phyloP scores from a whole-genome alignment of 2,329 filamentous ascomycete species.

The Epichloe sylvatica region DNA sequence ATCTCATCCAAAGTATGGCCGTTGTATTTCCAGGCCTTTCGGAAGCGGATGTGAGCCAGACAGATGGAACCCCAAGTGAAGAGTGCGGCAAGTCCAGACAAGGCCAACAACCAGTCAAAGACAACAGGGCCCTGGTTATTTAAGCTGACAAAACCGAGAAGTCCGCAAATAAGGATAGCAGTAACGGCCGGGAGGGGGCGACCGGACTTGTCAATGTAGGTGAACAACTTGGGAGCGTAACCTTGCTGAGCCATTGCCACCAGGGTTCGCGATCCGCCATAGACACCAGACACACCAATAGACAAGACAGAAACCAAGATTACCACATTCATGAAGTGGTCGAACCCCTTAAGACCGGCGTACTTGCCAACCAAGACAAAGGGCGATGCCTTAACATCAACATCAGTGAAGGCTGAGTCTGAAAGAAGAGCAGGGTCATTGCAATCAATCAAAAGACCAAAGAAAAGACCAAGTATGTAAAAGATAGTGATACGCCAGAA shows the following conservation, averaged over 20 bases:
- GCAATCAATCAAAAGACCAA: conserved; percentile 35
- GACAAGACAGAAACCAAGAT: conserved; percentile 45
- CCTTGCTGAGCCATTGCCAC: conserved; percentile 45
- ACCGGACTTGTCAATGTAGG: conserved; percentile 43
- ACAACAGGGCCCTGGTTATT: conserved; percentile 31
- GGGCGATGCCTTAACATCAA: conserved; percentile 28
- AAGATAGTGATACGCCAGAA: conserved; percentile 45
- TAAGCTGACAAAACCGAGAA: conserved; percentile 32
- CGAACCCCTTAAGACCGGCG: conserved; percentile 37
- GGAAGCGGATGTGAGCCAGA: conserved; percentile 51
- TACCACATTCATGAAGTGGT: conserved; percentile 45
- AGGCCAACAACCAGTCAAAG: conserved; percentile 48
- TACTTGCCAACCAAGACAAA: conserved; percentile 45
- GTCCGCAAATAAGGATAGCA: conserved; percentile 33
- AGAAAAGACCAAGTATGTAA: conserved; percentile 38
- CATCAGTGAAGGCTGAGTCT: conserved; percentile 27
- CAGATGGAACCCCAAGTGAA: conserved; percentile 54
- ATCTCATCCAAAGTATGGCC: conserved; percentile 52
- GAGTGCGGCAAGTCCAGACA: conserved; percentile 46
- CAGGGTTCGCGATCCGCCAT: conserved; percentile 45
- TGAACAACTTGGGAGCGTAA: conserved; percentile 42
- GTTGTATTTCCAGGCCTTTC: conserved; percentile 41
- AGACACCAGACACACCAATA: conserved; percentile 45
- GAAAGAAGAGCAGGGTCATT: conserved; percentile 33
- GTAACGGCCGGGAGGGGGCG: conserved; percentile 38